phyloP scores from a whole-genome alignment of 306 rosid genomes.

The Prunus salicina region DNA sequence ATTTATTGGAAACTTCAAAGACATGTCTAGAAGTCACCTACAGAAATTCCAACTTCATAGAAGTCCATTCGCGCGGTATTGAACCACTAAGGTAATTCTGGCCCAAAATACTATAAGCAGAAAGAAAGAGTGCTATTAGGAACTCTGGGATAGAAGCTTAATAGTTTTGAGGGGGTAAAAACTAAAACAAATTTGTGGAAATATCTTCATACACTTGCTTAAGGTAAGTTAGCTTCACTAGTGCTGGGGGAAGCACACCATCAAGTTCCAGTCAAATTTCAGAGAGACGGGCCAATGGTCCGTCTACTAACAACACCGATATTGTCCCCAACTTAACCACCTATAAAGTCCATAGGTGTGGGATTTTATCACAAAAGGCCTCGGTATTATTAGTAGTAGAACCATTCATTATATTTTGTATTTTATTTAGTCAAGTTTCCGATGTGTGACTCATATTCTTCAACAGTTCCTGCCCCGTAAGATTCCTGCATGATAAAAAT shows the following conservation, averaged over 20 bases:
- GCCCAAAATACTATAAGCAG: slow-evolving; percentile 9
- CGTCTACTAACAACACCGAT: too few relatives aligned
- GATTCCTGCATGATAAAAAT: not conserved
- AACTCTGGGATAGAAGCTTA: not conserved
- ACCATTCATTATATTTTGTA: too few relatives aligned
- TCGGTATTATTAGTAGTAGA: too few relatives aligned
- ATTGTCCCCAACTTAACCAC: too few relatives aligned
- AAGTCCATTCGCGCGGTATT: slow-evolving; percentile 23
- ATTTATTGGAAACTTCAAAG: not conserved
- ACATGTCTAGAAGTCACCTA: not conserved
- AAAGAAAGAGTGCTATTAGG: not conserved
- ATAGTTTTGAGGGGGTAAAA: not conserved
- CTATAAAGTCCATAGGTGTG: too few relatives aligned
- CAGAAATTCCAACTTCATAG: slow-evolving; percentile 19
- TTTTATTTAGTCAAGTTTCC: too few relatives aligned
- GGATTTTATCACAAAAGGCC: too few relatives aligned
- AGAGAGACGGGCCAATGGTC: too few relatives aligned
- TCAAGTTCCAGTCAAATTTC: too few relatives aligned
- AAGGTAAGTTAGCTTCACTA: slow-evolving; percentile 23
- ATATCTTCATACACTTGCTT: slow-evolving; percentile 9
- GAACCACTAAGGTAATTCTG: slow-evolving; percentile 27
- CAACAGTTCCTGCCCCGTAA: slow-evolving; percentile 29
- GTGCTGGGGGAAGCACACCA: slow-evolving; percentile 33
- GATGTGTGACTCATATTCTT: too few relatives aligned
- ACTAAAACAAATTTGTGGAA: not conserved